A percentile compares a stretch with the other conserved stretches of the same genome.
phyloP scores from a whole-genome alignment of 2,329 filamentous ascomycete species.

The Xenosphaeropsis pyriputrescens region DNA sequence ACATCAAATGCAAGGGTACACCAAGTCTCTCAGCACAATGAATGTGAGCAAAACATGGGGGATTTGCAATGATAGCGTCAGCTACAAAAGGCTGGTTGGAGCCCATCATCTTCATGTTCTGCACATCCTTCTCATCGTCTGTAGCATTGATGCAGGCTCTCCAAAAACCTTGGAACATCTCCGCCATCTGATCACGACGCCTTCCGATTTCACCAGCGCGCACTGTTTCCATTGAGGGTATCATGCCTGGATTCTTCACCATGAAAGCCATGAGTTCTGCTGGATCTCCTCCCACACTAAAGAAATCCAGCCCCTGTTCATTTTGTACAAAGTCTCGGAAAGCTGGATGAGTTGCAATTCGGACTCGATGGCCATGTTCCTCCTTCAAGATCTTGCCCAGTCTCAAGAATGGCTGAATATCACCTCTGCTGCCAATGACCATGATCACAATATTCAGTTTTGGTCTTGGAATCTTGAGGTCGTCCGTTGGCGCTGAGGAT shows the following conservation, averaged over 20 bases:
- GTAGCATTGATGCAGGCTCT: constrained; percentile 60
- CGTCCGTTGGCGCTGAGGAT: constrained; percentile 6
- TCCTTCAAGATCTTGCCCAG: constrained; percentile 60
- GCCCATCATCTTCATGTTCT: constrained; percentile 51
- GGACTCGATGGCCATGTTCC: constrained; percentile 57
- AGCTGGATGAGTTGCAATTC: constrained; percentile 65
- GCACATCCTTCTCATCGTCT: constrained; percentile 47
- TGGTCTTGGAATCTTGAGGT: constrained; percentile 8
- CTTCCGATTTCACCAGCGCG: constrained; percentile 58
- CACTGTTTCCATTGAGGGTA: constrained; percentile 59
- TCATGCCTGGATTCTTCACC: constrained; percentile 71
- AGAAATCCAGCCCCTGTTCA: constrained; percentile 63
- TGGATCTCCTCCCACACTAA: constrained; percentile 61
- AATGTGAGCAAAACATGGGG: constrained; percentile 62
- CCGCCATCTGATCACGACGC: constrained; percentile 55
- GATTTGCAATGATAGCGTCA: constrained; percentile 77
- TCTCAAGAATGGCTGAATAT: constrained; percentile 68
- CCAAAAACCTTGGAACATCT: constrained; percentile 79
- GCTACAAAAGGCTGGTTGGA: constrained; percentile 47
- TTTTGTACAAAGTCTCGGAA: constrained; percentile 65
- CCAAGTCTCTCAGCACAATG: constrained; percentile 70
- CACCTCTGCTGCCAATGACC: constrained; percentile 68
- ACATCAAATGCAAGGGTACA: constrained; percentile 73
- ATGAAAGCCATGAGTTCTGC: constrained; percentile 72
- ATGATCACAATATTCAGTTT: constrained; percentile 65